Percentiles rank a stretch among this genome's conserved stretches.
These are phyloP conservation scores for Lodderomyces parapsilosis DNA, from an alignment of 1,139 yeast species.

Conservation along the genomic window DNA sequence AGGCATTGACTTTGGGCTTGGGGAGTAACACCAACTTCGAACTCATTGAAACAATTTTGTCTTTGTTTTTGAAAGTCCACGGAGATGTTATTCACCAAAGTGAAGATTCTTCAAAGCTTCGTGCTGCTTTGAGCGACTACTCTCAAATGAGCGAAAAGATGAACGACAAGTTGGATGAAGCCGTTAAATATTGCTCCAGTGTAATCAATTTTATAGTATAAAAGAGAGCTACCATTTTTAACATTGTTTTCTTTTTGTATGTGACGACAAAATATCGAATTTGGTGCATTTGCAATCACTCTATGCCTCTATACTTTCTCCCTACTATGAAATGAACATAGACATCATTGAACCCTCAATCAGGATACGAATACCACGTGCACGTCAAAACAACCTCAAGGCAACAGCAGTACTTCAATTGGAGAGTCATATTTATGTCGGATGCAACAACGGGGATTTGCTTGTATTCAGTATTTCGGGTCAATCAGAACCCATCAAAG, in stretches of 20 bases:
- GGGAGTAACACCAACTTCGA: conserved; percentile 63
- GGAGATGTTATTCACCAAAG: conserved; percentile 72
- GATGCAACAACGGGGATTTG: conserved; percentile 38
- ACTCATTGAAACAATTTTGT: conserved; percentile 72
- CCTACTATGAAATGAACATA: conserved; percentile 23
- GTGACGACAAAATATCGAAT: conserved; percentile 2
- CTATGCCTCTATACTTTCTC: conserved; percentile 6
- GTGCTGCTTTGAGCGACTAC: conserved; percentile 37
- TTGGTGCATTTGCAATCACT: background rate
- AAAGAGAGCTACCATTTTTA: conserved; percentile 1
- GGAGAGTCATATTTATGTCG: conserved; percentile 29
- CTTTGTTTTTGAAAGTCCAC: conserved; percentile 71
- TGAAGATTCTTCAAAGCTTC: conserved; percentile 30
- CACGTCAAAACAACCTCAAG: conserved; percentile 13
- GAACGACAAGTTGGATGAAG: conserved; percentile 56
- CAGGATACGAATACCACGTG: conserved; percentile 25
- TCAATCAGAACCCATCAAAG: background rate
- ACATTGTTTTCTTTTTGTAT: background rate
- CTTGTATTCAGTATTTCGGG: conserved; percentile 7
- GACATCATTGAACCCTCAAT: conserved; percentile 33
- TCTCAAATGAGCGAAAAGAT: conserved; percentile 43
- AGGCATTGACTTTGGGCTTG: conserved; percentile 64
- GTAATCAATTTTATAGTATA: conserved; percentile 60
- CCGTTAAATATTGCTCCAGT: conserved; percentile 82
- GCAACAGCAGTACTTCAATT: conserved; percentile 25